phyloP scores from a whole-genome alignment of 345 rosid species.

The Jatropha curcas region DNA sequence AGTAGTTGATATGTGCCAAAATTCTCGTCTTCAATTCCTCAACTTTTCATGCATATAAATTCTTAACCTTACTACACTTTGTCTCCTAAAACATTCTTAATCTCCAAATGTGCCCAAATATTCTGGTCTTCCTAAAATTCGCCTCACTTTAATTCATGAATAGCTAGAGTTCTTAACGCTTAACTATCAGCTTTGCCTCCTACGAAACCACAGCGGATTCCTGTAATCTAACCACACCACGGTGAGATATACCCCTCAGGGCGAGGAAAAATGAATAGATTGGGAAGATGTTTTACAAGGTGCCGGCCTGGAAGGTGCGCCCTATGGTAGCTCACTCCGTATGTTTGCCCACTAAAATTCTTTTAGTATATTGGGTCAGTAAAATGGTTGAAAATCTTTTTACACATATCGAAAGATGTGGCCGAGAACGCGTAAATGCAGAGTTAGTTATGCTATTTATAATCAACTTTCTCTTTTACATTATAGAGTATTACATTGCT shows the following conservation, averaged over 20 bases:
- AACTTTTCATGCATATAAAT: slow-evolving; percentile 11
- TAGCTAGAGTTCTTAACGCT: too few relatives aligned
- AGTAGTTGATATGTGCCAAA: neutral
- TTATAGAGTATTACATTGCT: slow-evolving; percentile 68
- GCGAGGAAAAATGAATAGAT: too few relatives aligned
- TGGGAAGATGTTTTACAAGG: slow-evolving; percentile 78
- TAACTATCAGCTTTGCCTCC: too few relatives aligned
- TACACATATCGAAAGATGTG: slow-evolving; percentile 70
- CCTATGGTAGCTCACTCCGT: slow-evolving; percentile 82
- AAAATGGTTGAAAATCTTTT: slow-evolving; percentile 81
- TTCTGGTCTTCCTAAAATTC: too few relatives aligned
- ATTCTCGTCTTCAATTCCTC: neutral
- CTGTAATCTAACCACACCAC: too few relatives aligned
- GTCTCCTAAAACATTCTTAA: too few relatives aligned
- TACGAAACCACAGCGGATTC: too few relatives aligned
- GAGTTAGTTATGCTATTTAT: slow-evolving; percentile 76
- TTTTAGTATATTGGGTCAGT: slow-evolving; percentile 85
- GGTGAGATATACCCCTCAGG: too few relatives aligned
- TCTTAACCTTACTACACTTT: neutral
- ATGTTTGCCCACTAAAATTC: slow-evolving; percentile 67
- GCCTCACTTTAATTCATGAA: too few relatives aligned
- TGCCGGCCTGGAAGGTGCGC: too few relatives aligned
- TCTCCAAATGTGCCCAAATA: too few relatives aligned
- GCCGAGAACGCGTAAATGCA: slow-evolving; percentile 75
- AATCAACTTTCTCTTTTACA: slow-evolving; percentile 74